phyloP scores from a whole-genome alignment of 345 rosid genomes.

The Carallia pectinifolia region DNA sequence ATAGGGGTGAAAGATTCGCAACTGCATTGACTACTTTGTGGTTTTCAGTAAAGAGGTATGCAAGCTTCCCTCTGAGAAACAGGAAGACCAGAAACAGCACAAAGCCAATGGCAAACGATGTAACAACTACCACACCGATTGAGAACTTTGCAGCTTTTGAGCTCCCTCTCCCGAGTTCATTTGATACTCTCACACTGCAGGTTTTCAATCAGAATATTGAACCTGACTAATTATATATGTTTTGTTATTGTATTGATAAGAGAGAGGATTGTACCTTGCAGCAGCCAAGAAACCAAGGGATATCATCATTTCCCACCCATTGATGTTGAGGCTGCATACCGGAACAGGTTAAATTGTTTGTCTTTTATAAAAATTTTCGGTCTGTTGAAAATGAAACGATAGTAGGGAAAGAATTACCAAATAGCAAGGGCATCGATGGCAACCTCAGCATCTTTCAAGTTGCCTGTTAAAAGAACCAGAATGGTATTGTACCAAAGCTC shows the following conservation, averaged over 20 bases:
- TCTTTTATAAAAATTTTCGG: background rate
- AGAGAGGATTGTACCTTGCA: conserved; percentile 43
- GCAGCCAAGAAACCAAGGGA: conserved; percentile 78
- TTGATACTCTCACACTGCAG: conserved; percentile 73
- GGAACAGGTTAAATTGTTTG: background rate
- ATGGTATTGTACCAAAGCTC: conserved; percentile 88
- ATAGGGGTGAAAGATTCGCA: conserved; percentile 64
- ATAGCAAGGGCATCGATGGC: conserved; percentile 78
- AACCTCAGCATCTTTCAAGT: conserved; percentile 61
- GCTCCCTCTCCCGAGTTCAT: conserved; percentile 76
- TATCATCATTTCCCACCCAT: conserved; percentile 81
- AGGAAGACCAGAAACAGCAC: conserved; percentile 46
- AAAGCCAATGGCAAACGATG: conserved; percentile 55
- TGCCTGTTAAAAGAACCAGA: conserved; percentile 66
- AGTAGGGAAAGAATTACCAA: conserved; percentile 40
- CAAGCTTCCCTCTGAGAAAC: conserved; percentile 48
- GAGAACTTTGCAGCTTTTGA: conserved; percentile 60
- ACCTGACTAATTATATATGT: background rate
- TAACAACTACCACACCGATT: conserved; percentile 31
- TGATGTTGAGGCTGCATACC: conserved; percentile 59
- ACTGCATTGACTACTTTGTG: conserved; percentile 57
- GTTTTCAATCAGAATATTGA: conserved; percentile 8
- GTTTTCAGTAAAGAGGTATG: conserved; percentile 60
- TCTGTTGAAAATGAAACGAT: background rate
- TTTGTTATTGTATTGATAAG: background rate